These are phyloP conservation scores for Deuterostichococcus epilithicus DNA, from an alignment of 139 green algal species.

Conservation along the genomic window DNA sequence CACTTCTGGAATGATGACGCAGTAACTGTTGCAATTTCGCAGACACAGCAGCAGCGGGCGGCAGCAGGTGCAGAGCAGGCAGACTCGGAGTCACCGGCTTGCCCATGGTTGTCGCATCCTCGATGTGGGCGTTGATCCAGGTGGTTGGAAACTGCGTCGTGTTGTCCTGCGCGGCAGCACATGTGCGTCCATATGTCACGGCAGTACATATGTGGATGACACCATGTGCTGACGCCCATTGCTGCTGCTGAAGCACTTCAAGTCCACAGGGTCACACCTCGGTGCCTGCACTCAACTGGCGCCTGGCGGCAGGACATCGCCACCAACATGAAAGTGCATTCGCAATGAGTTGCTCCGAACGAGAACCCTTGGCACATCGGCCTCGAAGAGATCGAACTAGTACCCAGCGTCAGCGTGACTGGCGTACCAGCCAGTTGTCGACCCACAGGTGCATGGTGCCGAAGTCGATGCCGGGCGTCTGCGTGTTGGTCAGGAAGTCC, in stretches of 20 bases:
- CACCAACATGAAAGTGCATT: no score
- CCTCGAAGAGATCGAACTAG: neutral
- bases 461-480: slow-evolving; percentile 42
- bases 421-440: slow-evolving; percentile 51
- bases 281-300: no score
- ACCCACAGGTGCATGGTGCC: slow-evolving; percentile 47
- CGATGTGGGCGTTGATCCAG: slow-evolving; percentile 42
- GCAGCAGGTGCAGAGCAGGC: slow-evolving; percentile 10
- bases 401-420: neutral
- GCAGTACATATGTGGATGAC: no score
- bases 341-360: neutral
- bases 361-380: neutral
- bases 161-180: neutral
- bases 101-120: slow-evolving; percentile 15
- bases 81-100: slow-evolving; percentile 31
- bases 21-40: slow-evolving; percentile 11
- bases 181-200: no score
- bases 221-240: no score
- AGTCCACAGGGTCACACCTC: no score
- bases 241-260: no score
- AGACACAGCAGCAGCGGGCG: no score
- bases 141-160: slow-evolving; percentile 16
- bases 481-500: slow-evolving; percentile 50
- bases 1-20: no score
- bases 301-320: no score